A percentile compares a stretch with the other conserved stretches of the same genome.
Evolutionary conservation across 192 early-diverging fungal genomes (phyloP).

Genomic region (Umbelopsis sp.): DNA sequence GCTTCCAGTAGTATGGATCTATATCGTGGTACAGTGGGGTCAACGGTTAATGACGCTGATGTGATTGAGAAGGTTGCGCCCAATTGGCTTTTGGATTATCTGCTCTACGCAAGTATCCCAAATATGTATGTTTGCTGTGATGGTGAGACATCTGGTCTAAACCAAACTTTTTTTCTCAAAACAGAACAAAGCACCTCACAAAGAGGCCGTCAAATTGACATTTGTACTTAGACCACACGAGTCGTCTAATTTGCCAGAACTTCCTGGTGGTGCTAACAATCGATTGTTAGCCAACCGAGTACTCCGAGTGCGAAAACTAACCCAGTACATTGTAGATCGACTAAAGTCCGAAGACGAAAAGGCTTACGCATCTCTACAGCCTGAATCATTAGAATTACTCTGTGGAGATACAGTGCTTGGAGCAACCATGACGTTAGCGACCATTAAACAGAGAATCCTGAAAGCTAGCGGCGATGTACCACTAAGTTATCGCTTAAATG

Average conservation of each 20-base stretch:
- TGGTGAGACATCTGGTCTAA: neutral
- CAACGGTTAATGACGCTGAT: constrained; percentile 48
- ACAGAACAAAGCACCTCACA: constrained; percentile 66
- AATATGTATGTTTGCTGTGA: neutral
- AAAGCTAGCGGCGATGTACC: constrained; percentile 65
- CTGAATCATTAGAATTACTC: constrained; percentile 59
- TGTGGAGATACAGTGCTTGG: constrained; percentile 62
- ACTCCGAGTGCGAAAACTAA: constrained; percentile 84
- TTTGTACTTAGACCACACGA: constrained; percentile 78
- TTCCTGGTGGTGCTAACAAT: constrained; percentile 61
- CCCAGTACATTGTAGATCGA: constrained; percentile 84
- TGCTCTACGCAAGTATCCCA: constrained; percentile 58
- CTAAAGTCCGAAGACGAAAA: constrained; percentile 42
- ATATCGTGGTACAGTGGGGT: constrained; percentile 68
- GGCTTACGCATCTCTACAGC: constrained; percentile 34
- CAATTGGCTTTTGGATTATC: constrained; percentile 82
- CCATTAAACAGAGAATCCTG: constrained; percentile 65
- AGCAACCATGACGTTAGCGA: constrained; percentile 72
- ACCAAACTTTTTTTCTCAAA: neutral
- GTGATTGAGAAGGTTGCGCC: constrained; percentile 75
- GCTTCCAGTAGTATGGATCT: constrained; percentile 71
- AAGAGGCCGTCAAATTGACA: constrained; percentile 81
- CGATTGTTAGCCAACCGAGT: constrained; percentile 87
- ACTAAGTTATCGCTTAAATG: constrained; percentile 50
- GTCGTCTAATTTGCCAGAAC: constrained; percentile 53